Conservation (phyloP, 352 stramenopile genomes). For the Pythium graminicola region DNA sequence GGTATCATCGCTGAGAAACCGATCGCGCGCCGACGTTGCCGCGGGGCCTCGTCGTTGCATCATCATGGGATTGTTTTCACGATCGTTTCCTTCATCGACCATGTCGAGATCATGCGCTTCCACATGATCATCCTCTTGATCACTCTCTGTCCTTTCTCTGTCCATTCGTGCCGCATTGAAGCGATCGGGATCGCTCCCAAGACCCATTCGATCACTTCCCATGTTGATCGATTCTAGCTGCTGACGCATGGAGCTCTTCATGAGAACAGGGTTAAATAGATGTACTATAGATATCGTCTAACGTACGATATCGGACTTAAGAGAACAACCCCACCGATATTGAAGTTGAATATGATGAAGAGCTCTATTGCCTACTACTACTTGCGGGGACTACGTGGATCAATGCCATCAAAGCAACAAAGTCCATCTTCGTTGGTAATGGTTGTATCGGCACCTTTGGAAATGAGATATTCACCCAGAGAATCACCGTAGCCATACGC, state of each 20-base stretch:
- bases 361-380: conserved; percentile 4
- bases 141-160: conserved; percentile 11
- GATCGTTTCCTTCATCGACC: conserved; percentile 19
- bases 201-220: conserved; percentile 50
- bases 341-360: neutral
- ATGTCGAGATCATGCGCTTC: conserved; percentile 8
- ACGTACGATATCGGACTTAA: conserved; percentile 10
- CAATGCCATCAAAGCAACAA: conserved; percentile 63
- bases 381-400: conserved; percentile 27
- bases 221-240: conserved; percentile 22
- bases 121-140: conserved; percentile 14
- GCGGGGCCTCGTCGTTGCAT: neutral
- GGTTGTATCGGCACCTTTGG: conserved; percentile 73
- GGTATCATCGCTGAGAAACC: conserved; percentile 46
- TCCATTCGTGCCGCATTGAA: conserved; percentile 6
- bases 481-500: conserved; percentile 83
- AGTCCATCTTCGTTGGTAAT: conserved; percentile 61
- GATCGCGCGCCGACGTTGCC: neutral
- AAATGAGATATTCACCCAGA: conserved; percentile 84
- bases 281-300: neutral
- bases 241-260: conserved; percentile 3
- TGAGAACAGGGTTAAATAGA: too few species aligned
- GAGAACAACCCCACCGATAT: neutral
- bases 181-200: conserved; percentile 22
- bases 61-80: too few species aligned